phyloP scores from a whole-genome alignment of 371 early-diverging fungal genomes.

The Scutellospora calospora region DNA sequence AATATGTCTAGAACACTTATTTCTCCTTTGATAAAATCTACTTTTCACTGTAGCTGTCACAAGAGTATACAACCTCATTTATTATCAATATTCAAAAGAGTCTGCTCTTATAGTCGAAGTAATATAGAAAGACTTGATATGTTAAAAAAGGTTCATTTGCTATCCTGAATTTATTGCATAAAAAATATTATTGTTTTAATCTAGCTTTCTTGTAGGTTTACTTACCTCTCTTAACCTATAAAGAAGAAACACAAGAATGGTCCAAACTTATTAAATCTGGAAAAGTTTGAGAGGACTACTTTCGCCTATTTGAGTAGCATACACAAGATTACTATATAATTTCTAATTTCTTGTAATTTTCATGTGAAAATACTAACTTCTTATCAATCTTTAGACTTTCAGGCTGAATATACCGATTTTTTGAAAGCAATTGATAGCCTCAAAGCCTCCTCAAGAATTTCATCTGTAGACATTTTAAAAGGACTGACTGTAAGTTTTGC shows the following conservation, averaged over 20 bases:
- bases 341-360: not conserved
- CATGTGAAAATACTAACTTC: not conserved
- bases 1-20: not conserved
- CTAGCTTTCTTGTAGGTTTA: slow-evolving; percentile 28
- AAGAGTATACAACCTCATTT: not conserved
- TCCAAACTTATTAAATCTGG: slow-evolving; percentile 9
- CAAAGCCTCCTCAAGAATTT: not conserved
- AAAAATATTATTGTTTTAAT: not conserved
- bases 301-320: slow-evolving; percentile 38
- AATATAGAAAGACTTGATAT: not conserved
- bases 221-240: not conserved
- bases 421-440: slow-evolving; percentile 12
- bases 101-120: not conserved
- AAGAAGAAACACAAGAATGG: slow-evolving; percentile 20
- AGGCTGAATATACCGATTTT: slow-evolving; percentile 2
- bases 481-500: slow-evolving; percentile 18
- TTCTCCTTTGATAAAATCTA: not conserved
- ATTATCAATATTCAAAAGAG: not conserved
- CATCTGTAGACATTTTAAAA: slow-evolving; percentile 3
- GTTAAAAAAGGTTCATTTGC: not conserved
- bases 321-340: slow-evolving; percentile 32
- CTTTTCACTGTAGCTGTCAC: not conserved
- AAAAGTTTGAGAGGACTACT: slow-evolving; percentile 33
- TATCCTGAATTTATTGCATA: not conserved
- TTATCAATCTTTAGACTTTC: slow-evolving; percentile 30